phyloP scores from a whole-genome alignment of 805 yeast species.

The Candida tammaniensis region DNA sequence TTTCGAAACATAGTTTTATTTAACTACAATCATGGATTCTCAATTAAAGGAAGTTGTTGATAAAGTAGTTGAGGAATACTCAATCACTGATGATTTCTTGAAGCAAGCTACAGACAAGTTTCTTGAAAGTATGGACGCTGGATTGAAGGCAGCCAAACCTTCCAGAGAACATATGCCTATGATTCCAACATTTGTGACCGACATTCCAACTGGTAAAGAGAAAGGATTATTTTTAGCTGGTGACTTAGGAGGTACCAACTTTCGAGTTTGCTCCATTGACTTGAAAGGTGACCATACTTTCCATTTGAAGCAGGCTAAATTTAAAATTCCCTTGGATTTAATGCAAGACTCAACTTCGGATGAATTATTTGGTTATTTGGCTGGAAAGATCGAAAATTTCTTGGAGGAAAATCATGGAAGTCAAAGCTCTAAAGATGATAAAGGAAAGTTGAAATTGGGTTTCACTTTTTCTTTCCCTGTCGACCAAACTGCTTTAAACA shows the following conservation, averaged over 20 bases:
- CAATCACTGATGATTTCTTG: constrained; percentile 41
- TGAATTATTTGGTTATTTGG: constrained; percentile 72
- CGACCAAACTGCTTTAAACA: constrained; percentile 72
- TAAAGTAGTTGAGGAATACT: constrained; percentile 39
- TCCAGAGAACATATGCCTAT: constrained; percentile 60
- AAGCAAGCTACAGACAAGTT: constrained; percentile 53
- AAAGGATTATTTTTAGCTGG: constrained; percentile 83
- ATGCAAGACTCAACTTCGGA: constrained; percentile 64
- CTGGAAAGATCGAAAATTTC: constrained; percentile 65
- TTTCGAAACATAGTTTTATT: no score
- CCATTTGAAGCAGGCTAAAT: constrained; percentile 69
- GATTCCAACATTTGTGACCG: constrained; percentile 91
- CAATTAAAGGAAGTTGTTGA: constrained; percentile 27
- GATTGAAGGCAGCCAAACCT: constrained; percentile 43
- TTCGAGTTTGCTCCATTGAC: constrained; percentile 86
- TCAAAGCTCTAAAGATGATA: constrained; percentile 44
- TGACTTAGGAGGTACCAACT: constrained; percentile 95
- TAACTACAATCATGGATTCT: constrained; percentile 17
- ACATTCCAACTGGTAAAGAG: constrained; percentile 83
- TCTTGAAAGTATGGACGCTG: constrained; percentile 58
- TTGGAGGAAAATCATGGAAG: constrained; percentile 64
- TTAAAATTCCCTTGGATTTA: constrained; percentile 73
- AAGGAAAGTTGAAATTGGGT: constrained; percentile 62
- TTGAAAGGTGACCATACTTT: constrained; percentile 80
- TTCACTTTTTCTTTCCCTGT: constrained; percentile 95